A percentile compares a stretch with the other conserved stretches of the same genome.
Conservation (phyloP, 495 filamentous ascomycete genomes). For the Polyplosphaeria fusca region DNA sequence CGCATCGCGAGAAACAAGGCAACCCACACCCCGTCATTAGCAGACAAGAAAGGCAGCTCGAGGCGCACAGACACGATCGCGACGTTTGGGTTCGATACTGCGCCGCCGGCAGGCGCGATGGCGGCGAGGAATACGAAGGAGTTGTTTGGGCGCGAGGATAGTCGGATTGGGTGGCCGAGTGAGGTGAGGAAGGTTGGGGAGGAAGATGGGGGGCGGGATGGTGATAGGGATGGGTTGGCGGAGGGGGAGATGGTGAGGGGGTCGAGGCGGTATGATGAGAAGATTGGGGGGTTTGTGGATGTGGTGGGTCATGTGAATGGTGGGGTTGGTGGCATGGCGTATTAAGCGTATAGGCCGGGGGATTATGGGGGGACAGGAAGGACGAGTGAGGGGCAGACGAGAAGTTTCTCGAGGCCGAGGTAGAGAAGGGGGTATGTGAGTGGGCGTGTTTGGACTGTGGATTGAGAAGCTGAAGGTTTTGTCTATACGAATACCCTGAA, state of each 20-base stretch:
- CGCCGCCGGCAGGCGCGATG: neutral
- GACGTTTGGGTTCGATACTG: constrained; percentile 2
- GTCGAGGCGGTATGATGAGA: neutral
- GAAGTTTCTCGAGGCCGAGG: no score
- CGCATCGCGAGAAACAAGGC: neutral
- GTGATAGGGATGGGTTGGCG: neutral
- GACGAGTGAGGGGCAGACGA: neutral
- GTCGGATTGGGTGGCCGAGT: neutral
- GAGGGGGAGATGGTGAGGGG: neutral
- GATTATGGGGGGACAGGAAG: no score
- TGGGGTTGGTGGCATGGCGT: no score
- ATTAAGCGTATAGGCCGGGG: neutral
- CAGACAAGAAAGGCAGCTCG: neutral
- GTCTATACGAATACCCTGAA: no score
- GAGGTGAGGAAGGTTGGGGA: constrained; percentile 7
- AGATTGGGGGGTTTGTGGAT: neutral
- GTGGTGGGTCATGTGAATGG: neutral
- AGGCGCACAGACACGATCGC: constrained; percentile 3
- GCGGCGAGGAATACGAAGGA: neutral
- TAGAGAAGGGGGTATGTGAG: neutral
- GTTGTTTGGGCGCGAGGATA: constrained; percentile 3
- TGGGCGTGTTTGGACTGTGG: neutral
- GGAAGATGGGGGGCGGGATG: neutral
- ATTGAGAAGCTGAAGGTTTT: neutral
- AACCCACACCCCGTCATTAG: neutral